Evolutionary conservation across 768 basidiomycete genomes (phyloP).

Genomic region (Lentinula boryana): DNA sequence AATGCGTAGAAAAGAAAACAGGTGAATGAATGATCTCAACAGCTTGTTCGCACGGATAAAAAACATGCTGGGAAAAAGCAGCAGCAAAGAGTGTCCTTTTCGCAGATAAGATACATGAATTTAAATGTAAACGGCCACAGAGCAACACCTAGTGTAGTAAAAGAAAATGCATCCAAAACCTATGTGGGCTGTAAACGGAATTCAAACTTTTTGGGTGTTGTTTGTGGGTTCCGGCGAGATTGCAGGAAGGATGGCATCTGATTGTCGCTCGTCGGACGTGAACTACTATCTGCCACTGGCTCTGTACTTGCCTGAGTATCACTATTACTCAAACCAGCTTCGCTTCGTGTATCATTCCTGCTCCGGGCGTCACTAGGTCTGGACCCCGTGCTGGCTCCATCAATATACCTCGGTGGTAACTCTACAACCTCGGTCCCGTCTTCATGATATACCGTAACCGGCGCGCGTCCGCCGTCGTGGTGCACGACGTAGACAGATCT

Average conservation of each 20-base stretch:
- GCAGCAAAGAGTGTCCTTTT: neutral
- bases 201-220: neutral
- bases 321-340: neutral
- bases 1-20: neutral
- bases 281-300: neutral
- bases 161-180: neutral
- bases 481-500: slow-evolving; percentile 51
- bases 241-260: neutral
- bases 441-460: slow-evolving; percentile 52
- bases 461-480: slow-evolving; percentile 51
- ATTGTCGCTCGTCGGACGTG: neutral
- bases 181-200: neutral
- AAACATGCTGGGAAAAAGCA: neutral
- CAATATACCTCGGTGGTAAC: slow-evolving; percentile 48
- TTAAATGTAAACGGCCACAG: neutral
- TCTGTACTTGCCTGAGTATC: neutral
- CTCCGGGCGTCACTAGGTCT: neutral
- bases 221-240: neutral
- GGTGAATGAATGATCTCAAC: neutral
- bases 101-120: neutral
- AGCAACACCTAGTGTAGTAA: neutral
- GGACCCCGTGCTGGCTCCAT: slow-evolving; percentile 4
- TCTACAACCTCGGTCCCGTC: slow-evolving; percentile 55
- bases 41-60: neutral
- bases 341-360: neutral